phyloP scores from a whole-genome alignment of 495 filamentous ascomycete species.

The Penicillium subrubescens region DNA sequence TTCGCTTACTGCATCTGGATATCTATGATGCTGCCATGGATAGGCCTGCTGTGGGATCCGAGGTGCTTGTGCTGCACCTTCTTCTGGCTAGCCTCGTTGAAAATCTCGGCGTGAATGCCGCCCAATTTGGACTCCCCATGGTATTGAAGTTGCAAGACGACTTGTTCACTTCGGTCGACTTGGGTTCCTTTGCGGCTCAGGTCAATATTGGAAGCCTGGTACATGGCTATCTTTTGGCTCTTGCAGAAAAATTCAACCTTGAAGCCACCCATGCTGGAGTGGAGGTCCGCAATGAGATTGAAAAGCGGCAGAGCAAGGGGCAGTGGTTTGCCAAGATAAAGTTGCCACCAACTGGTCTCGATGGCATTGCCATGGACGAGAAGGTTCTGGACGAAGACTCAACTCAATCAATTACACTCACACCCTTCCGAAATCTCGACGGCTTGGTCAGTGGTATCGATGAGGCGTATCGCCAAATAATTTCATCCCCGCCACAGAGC shows the following conservation, averaged over 20 bases:
- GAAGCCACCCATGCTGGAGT: slow-evolving; percentile 65
- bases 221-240: slow-evolving; percentile 81
- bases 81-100: slow-evolving; percentile 71
- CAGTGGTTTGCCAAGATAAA: slow-evolving; percentile 74
- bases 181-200: slow-evolving; percentile 57
- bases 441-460: slow-evolving; percentile 73
- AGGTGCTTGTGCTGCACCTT: slow-evolving; percentile 74
- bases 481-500: slow-evolving; percentile 64
- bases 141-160: slow-evolving; percentile 84
- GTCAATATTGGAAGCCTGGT: slow-evolving; percentile 80
- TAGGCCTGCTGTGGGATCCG: slow-evolving; percentile 64
- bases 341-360: slow-evolving; percentile 55
- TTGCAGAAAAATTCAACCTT: slow-evolving; percentile 78
- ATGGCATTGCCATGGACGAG: slow-evolving; percentile 41
- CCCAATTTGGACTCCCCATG: slow-evolving; percentile 81
- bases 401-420: slow-evolving; percentile 23
- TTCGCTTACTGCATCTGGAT: slow-evolving; percentile 82
- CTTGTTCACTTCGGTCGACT: slow-evolving; percentile 61
- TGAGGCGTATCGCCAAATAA: slow-evolving; percentile 60
- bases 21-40: slow-evolving; percentile 84
- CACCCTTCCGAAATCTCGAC: slow-evolving; percentile 46
- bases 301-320: slow-evolving; percentile 65
- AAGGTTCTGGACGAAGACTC: slow-evolving; percentile 15
- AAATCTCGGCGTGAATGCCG: slow-evolving; percentile 81
- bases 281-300: slow-evolving; percentile 74